Base-by-base conservation (phyloP, 371 early-diverging fungal genomes). In the Paraphysoderma sedebokerense region DNA sequence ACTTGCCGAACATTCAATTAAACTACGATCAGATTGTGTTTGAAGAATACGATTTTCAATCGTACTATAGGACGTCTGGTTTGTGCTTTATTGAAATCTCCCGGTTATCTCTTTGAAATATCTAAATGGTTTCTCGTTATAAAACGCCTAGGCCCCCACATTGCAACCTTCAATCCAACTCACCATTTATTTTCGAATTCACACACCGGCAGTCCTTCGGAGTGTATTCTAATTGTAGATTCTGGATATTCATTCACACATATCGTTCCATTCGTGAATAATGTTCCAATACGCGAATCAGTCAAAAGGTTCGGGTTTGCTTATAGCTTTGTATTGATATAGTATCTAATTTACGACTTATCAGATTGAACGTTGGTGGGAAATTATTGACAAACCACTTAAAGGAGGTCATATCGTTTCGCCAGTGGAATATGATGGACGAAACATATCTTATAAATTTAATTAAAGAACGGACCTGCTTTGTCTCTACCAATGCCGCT, bases 391-490 rank as follows among this genome's bases (percentile, higher is more conserved):
- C 89, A 3, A 88, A 82, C 55, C 81, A 82, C 45, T 60, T 88
- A n/a, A 88, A 88, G 55, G 89, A 87, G 52, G 70, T 76, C 12
- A 78, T 88, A 9, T 87, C 89, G 7, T 88, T 87, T 55, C 62
- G 86, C 39, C 68, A 80, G 42, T 88, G 81, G 72, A 81, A 88
- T 53, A 88, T 88, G 89, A 86, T 86, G 87, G 87, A 88, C 51
- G 87, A 88, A 53, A 81, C 85, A 0, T 74, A 70, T 52, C 67
- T 87, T 27, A 77, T 88, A 39, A 83, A 82, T 46, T 70, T 81
- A 20, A 76, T 82, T 46, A 89, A 89, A 60, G 86, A 87, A 57
- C 64, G 70, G 3, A 82, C 83, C 55, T 87, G 87, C 53, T 86
- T 72, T 58, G 70, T 86, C 0, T 79, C 87, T 13, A 60, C 64